These are phyloP conservation scores for Hymenoscyphus infarciens DNA, from an alignment of 2,329 filamentous ascomycete genomes.

Conservation along the genomic window DNA sequence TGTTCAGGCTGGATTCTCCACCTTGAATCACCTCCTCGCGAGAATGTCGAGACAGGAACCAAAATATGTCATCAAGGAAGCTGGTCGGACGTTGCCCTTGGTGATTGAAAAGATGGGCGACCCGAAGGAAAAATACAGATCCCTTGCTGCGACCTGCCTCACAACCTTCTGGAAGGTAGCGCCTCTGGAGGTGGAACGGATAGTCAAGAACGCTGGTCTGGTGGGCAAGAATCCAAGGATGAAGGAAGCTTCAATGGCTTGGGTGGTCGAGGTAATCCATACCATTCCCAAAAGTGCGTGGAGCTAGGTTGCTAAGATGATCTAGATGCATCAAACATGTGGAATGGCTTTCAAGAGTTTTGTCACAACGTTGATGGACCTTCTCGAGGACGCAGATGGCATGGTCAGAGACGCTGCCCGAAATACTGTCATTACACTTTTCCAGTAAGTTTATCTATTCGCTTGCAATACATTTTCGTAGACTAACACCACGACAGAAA, in stretches of 20 bases:
- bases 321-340: constrained; percentile 75
- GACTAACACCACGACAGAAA: constrained; percentile 45
- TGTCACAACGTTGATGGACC: constrained; percentile 76
- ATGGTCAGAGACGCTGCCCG: constrained; percentile 84
- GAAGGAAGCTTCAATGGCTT: constrained; percentile 81
- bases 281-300: background rate
- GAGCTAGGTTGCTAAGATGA: background rate
- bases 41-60: constrained; percentile 82
- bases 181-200: constrained; percentile 71
- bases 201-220: constrained; percentile 74
- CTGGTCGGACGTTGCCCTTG: constrained; percentile 66
- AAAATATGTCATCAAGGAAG: constrained; percentile 66
- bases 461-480: background rate
- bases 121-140: constrained; percentile 78
- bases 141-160: constrained; percentile 70
- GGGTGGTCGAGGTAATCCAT: constrained; percentile 67
- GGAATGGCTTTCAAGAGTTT: constrained; percentile 78
- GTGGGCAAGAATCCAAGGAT: constrained; percentile 76
- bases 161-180: constrained; percentile 71
- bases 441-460: constrained; percentile 53
- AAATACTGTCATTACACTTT: constrained; percentile 78
- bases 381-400: constrained; percentile 86
- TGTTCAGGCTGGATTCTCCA: constrained; percentile 79
- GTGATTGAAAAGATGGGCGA: constrained; percentile 85
- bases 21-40: constrained; percentile 82